Percentiles rank a stretch among this genome's conserved stretches.
phyloP scores from a whole-genome alignment of 768 basidiomycete species.

The Termitomyces heimii region DNA sequence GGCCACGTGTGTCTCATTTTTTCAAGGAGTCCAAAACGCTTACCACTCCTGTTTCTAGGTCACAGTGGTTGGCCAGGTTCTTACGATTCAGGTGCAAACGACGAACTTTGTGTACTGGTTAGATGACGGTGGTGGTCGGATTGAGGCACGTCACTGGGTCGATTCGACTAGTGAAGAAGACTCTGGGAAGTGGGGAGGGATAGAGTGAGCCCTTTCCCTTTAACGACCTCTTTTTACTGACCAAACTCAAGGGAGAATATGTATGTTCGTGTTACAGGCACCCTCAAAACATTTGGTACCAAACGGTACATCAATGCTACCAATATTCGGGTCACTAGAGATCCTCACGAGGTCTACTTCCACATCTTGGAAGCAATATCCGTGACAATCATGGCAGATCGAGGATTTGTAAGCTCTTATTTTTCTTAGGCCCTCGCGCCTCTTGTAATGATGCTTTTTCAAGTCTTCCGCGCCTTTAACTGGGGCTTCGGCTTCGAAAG shows the following conservation, averaged over 20 bases:
- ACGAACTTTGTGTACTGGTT: slow-evolving; percentile 79
- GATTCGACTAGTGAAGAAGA: slow-evolving; percentile 59
- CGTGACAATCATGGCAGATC: slow-evolving; percentile 58
- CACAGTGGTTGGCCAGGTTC: slow-evolving; percentile 69
- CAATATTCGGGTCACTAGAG: slow-evolving; percentile 61
- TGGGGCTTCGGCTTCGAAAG: slow-evolving; percentile 10
- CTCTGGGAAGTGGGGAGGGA: slow-evolving; percentile 38
- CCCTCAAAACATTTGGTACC: slow-evolving; percentile 73
- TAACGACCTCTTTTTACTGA: background rate
- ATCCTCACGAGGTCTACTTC: slow-evolving; percentile 75
- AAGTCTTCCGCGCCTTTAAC: slow-evolving; percentile 30
- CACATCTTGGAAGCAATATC: slow-evolving; percentile 75
- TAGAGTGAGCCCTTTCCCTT: slow-evolving; percentile 27
- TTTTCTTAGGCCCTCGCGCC: background rate
- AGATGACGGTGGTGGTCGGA: slow-evolving; percentile 80
- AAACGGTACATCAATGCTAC: slow-evolving; percentile 80
- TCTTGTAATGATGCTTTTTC: background rate
- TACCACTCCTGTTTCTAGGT: slow-evolving; percentile 36
- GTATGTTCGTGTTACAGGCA: slow-evolving; percentile 79
- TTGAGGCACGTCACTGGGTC: slow-evolving; percentile 81
- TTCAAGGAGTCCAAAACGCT: background rate
- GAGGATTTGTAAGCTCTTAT: slow-evolving; percentile 50
- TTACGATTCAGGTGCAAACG: slow-evolving; percentile 58
- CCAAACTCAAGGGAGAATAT: slow-evolving; percentile 50
- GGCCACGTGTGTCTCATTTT: slow-evolving; percentile 52